Base-by-base conservation (phyloP, 192 early-diverging fungal species). In the Helicostylum pulchrum region DNA sequence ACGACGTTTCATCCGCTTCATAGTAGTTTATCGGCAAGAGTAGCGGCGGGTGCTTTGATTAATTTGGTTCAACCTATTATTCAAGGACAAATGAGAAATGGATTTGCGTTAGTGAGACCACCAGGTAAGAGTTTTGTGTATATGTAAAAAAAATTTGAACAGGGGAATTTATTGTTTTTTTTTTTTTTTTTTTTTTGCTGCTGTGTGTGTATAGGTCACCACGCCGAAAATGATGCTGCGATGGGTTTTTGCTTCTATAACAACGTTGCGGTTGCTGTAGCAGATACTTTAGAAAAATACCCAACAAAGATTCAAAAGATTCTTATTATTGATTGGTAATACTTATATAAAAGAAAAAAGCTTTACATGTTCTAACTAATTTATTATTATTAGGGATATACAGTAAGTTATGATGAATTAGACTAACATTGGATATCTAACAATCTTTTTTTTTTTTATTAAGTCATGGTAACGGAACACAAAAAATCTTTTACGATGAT, bases 161-260 rank as follows among this genome's bases (percentile, higher is more conserved):
- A 26, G 26, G 26, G 26, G 26, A 26, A 26, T 26, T 26, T 26
- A 26, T 2, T 26, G 0, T 26, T 26, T 26, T 26, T 26, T 26
- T 26, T 26, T 26, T 26, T 26, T 39, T 39, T 39, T 39, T 39
- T 39, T 39, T 39, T 39, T 39, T 39, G 1, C 9, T 6, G 1
- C 9, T 39, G 9, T 39, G n/a, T n/a, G n/a, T n/a, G n/a, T n/a
- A n/a, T n/a, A 62, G 73, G 90, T 9, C 90, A 92, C 76, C 90
- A 92, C 64, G 90, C 90, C 7, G 90, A 91, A 62, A 67, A 78
- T n/a, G 73, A 84, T 64, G 78, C 81, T 52, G 81, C 75, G 7
- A 83, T 83, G 84, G 91, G 90, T 4, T 92, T 89, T 56, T 92
- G 91, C 60, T 80, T 88, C 45, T 87, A 80, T 66, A 92, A 92